Conservation (phyloP, 495 filamentous ascomycete genomes). For the Filosporella fistucella region DNA sequence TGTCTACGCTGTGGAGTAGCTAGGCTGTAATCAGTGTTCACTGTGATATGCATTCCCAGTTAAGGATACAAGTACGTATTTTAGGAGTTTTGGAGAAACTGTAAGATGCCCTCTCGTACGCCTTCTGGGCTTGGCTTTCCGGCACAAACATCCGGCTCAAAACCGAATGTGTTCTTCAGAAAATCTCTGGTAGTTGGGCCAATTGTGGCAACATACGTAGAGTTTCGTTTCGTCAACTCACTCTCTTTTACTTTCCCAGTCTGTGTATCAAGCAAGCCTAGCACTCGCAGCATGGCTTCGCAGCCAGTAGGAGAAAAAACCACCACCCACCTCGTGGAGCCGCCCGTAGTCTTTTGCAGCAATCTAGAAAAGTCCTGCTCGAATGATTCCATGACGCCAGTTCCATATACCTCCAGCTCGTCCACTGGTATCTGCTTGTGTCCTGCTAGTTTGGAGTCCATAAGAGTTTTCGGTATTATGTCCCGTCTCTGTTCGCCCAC, state of each 20-base stretch:
- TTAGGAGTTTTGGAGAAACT: constrained; percentile 37
- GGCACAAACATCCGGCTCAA: constrained; percentile 78
- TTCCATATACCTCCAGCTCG: constrained; percentile 83
- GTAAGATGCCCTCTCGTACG: constrained; percentile 61
- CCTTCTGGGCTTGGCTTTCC: constrained; percentile 79
- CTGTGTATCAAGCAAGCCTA: constrained; percentile 51
- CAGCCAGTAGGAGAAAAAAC: constrained; percentile 93
- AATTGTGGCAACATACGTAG: constrained; percentile 76
- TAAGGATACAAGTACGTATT: neutral
- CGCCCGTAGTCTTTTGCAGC: constrained; percentile 35
- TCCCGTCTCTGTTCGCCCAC: constrained; percentile 84
- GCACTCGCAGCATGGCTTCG: constrained; percentile 67
- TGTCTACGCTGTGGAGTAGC: neutral
- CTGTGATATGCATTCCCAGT: neutral
- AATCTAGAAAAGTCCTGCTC: constrained; percentile 52
- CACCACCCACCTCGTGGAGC: constrained; percentile 67
- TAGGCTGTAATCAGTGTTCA: neutral
- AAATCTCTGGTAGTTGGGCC: constrained; percentile 88
- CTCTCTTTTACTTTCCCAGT: constrained; percentile 37
- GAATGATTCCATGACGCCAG: constrained; percentile 73
- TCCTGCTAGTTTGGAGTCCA: constrained; percentile 37
- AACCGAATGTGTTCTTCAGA: constrained; percentile 59
- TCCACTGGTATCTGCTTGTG: constrained; percentile 54
- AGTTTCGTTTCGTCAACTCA: constrained; percentile 19
- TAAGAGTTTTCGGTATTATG: constrained; percentile 78